A percentile compares a stretch with the other conserved stretches of the same genome.
Conservation (phyloP, 345 rosid genomes). For the Brassica rapa region DNA sequence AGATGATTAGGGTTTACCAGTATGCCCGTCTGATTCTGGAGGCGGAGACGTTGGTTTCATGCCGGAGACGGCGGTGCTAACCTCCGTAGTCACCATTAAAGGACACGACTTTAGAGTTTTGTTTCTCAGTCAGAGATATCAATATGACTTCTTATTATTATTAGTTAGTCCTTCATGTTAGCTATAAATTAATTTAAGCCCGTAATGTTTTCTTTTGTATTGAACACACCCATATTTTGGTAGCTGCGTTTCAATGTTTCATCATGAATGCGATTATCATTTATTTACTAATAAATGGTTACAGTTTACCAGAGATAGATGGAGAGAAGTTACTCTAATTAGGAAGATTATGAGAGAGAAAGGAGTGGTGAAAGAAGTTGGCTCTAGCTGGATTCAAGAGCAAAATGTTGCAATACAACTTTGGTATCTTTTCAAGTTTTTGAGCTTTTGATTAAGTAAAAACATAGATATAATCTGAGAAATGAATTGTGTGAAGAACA, state of each 20-base stretch:
- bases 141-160: not conserved
- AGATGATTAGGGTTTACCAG: constrained; percentile 22
- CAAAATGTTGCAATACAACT: constrained; percentile 15
- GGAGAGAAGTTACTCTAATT: no score
- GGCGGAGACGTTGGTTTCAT: not conserved
- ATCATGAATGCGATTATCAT: not conserved
- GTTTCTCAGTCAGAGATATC: not conserved
- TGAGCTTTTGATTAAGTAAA: not conserved
- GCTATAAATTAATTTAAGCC: not conserved
- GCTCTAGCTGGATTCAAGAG: constrained; percentile 69
- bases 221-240: not conserved
- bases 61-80: constrained; percentile 28
- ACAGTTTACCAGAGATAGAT: constrained; percentile 29
- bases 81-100: constrained; percentile 27
- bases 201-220: not conserved
- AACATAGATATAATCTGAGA: constrained; percentile 3
- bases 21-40: not conserved
- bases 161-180: not conserved
- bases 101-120: not conserved
- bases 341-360: no score
- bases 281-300: not conserved
- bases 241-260: not conserved
- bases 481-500: not conserved
- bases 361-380: no score
- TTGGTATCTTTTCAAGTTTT: not conserved